These are phyloP conservation scores for Tremella yokohamensis DNA, from an alignment of 768 basidiomycete genomes.

Conservation along the genomic window DNA sequence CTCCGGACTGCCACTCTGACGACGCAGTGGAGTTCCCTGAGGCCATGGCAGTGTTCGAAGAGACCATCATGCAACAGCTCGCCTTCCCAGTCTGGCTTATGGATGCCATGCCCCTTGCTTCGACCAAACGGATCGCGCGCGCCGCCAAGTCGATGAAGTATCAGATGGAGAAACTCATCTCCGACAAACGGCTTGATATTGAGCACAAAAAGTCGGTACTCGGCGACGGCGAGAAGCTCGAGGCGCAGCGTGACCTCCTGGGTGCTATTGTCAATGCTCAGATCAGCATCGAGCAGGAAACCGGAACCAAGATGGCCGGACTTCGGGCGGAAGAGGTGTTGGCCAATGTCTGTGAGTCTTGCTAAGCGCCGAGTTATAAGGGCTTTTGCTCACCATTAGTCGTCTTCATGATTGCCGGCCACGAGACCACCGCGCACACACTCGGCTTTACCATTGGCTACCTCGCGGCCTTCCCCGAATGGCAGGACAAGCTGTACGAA, in stretches of 20 bases:
- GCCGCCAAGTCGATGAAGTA: slow-evolving; percentile 15
- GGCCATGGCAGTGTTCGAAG: slow-evolving; percentile 18
- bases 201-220: neutral
- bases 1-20: neutral
- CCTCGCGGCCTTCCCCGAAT: slow-evolving; percentile 40
- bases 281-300: slow-evolving; percentile 20
- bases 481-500: slow-evolving; percentile 40
- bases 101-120: slow-evolving; percentile 6
- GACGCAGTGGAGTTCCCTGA: slow-evolving; percentile 27
- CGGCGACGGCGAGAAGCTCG: slow-evolving; percentile 11
- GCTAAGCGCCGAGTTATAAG: neutral
- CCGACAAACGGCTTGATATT: slow-evolving; percentile 11
- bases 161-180: slow-evolving; percentile 20
- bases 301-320: slow-evolving; percentile 15
- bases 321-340: slow-evolving; percentile 35
- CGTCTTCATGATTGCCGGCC: slow-evolving; percentile 39
- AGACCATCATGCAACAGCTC: slow-evolving; percentile 15
- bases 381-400: slow-evolving; percentile 8
- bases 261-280: slow-evolving; percentile 28
- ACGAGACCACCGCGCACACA: slow-evolving; percentile 44
- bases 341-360: slow-evolving; percentile 33
- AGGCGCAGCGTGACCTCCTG: slow-evolving; percentile 20
- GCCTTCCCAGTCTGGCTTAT: slow-evolving; percentile 15
- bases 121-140: slow-evolving; percentile 13
- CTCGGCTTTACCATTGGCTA: slow-evolving; percentile 40